Percentiles rank a stretch among this genome's conserved stretches.
Conservation (phyloP, 306 rosid genomes). For the Gastrolobium villosum region DNA sequence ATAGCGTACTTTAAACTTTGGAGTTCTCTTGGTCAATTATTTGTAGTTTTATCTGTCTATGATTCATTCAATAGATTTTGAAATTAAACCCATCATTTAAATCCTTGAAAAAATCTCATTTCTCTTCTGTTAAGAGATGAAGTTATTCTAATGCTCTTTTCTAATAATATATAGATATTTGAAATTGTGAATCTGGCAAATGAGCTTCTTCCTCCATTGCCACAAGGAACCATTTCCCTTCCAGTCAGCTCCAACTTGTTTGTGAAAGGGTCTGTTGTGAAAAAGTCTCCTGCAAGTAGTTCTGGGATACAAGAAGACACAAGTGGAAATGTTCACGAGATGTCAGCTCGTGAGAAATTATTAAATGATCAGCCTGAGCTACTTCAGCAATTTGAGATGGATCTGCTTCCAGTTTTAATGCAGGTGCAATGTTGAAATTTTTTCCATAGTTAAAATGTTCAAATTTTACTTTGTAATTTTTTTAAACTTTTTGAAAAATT, state of each 20-base stretch:
- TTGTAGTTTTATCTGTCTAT: neutral
- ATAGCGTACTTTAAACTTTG: neutral
- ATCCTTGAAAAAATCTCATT: neutral
- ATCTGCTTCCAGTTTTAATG: constrained; percentile 84
- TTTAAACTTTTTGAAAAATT: neutral
- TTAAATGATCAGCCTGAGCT: constrained; percentile 88
- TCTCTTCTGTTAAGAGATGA: constrained; percentile 1
- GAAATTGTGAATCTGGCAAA: constrained; percentile 94
- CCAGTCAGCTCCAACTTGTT: constrained; percentile 74
- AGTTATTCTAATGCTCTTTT: constrained; percentile 16
- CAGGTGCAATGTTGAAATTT: constrained; percentile 60
- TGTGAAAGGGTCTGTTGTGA: constrained; percentile 72
- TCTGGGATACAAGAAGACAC: constrained; percentile 78
- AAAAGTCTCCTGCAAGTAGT: constrained; percentile 70
- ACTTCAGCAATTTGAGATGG: constrained; percentile 87
- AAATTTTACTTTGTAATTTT: neutral
- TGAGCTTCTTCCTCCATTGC: constrained; percentile 94
- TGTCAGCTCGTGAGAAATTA: constrained; percentile 84
- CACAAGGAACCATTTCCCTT: constrained; percentile 84
- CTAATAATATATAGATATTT: constrained; percentile 63
- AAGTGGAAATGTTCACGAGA: constrained; percentile 64
- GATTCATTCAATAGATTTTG: constrained; percentile 3
- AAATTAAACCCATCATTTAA: neutral
- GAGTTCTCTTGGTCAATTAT: neutral
- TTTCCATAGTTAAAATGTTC: neutral